phyloP scores from a whole-genome alignment of 139 green algal genomes.

The Tetratostichococcus sp. region DNA sequence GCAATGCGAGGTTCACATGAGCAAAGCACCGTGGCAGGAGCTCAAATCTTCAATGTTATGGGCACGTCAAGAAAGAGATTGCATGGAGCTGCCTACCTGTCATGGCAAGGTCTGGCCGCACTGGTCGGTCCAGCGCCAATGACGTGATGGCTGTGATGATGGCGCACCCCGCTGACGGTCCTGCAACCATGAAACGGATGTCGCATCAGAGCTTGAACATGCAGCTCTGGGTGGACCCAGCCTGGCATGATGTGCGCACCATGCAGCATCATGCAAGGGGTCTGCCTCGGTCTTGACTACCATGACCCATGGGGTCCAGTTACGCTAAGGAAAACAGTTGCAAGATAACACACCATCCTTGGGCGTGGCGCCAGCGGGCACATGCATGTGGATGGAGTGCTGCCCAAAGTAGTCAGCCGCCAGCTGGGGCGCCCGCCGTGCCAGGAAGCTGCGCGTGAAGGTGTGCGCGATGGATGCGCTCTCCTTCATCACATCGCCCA shows the following conservation, averaged over 20 bases:
- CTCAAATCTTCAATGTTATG: too few species aligned
- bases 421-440: neutral
- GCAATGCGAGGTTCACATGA: too few species aligned
- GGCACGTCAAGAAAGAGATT: too few species aligned
- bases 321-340: too few species aligned
- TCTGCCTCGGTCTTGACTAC: too few species aligned
- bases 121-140: constrained; percentile 72
- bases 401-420: constrained; percentile 48
- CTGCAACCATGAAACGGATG: neutral
- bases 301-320: too few species aligned
- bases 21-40: too few species aligned
- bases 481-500: constrained; percentile 98
- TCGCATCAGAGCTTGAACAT: too few species aligned
- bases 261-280: too few species aligned
- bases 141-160: constrained; percentile 91
- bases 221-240: too few species aligned
- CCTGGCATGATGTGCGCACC: too few species aligned
- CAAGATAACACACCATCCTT: constrained; percentile 84
- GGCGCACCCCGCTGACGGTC: constrained; percentile 83
- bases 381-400: constrained; percentile 86
- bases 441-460: constrained; percentile 68
- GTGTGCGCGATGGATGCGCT: constrained; percentile 88
- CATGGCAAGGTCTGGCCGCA: constrained; percentile 79
- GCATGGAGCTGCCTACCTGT: constrained; percentile 54
- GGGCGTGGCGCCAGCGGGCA: constrained; percentile 87